Evolutionary conservation across 306 rosid genomes (phyloP).

Genomic region (Abrus pulchellus): DNA sequence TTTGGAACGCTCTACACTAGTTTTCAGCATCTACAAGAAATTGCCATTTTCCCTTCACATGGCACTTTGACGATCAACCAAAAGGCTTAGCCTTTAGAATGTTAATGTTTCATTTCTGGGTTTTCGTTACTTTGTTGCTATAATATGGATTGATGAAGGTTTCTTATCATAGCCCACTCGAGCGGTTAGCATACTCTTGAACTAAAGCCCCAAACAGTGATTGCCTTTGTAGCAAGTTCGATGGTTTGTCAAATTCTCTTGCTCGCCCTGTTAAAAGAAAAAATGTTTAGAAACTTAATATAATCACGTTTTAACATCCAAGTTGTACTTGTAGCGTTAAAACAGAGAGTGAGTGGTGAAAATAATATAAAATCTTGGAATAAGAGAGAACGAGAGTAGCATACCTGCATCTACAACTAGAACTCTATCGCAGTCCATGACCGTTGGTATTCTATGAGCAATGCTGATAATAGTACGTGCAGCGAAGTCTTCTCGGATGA

Average conservation of each 20-base stretch:
- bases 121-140: conserved; percentile 2
- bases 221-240: conserved; percentile 75
- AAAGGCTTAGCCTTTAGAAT: neutral
- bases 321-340: too few relatives aligned
- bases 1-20: conserved; percentile 15
- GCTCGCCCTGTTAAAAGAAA: conserved; percentile 62
- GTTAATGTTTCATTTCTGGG: neutral
- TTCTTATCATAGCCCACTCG: conserved; percentile 63
- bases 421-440: conserved; percentile 91
- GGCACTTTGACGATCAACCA: conserved; percentile 7
- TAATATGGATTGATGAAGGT: conserved; percentile 16
- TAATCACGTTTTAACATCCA: too few relatives aligned
- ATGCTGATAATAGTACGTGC: conserved; percentile 91
- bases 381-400: neutral
- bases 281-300: neutral
- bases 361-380: too few relatives aligned
- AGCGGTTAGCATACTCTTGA: conserved; percentile 92
- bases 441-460: conserved; percentile 98
- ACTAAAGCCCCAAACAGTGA: conserved; percentile 85
- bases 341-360: too few relatives aligned
- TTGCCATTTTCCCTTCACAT: neutral
- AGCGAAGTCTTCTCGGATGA: conserved; percentile 90
- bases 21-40: conserved; percentile 6
- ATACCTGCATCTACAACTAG: conserved; percentile 88
- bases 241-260: conserved; percentile 85